Evolutionary conservation across 805 yeast species (phyloP), one percentile per base, ranked within the genome.

Genomic region (Yamadazyma scolyti): DNA sequence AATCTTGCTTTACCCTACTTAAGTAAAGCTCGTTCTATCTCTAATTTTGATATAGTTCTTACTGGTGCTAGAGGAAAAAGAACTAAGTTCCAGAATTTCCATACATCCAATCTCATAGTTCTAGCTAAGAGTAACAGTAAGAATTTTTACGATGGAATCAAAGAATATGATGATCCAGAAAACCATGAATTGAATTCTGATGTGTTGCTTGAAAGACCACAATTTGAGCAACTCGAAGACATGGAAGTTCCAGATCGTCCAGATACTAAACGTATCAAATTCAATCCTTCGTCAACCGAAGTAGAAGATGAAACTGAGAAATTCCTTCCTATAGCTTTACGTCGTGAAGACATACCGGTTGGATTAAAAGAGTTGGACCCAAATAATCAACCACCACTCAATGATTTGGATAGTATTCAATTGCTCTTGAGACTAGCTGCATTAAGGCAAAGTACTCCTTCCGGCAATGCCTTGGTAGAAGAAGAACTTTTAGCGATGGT

Each of bases 51-150:
- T 29, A 73, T 80, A 42, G 73, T 80, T 1, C 59, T 90, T 27
- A 83, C 97, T 1, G 97, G 97, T 43, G 84, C 93, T 34, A 79
- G 79, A 44, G 96, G 96, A 7, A 82, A 79, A 51, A 70, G 93
- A 50, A 90, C 97, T 4, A 84, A 84, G 54, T 85, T 65, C 53
- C 97, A 90, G 58, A 69, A 70, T 28, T 69, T 65, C 20, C 75
- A 79, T n/a, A 73, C 81, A 16, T 73, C 96, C 1, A 77, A 86
- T 23, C 70, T 90, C 37, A 72, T 89, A 10, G 74, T 87, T 16
- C 58, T 90, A 13, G 97, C 97, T 1, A 71, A 75, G 33, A 66
- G 75, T 29, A 50, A 58, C 14, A 51, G 48, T 1, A 33, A 55
- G 16, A 37, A 50, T 8, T 43, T 58, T 10, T 56, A 42, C 30